Evolutionary conservation across 345 rosid genomes (phyloP).

Genomic region (Ailanthus altissimus): DNA sequence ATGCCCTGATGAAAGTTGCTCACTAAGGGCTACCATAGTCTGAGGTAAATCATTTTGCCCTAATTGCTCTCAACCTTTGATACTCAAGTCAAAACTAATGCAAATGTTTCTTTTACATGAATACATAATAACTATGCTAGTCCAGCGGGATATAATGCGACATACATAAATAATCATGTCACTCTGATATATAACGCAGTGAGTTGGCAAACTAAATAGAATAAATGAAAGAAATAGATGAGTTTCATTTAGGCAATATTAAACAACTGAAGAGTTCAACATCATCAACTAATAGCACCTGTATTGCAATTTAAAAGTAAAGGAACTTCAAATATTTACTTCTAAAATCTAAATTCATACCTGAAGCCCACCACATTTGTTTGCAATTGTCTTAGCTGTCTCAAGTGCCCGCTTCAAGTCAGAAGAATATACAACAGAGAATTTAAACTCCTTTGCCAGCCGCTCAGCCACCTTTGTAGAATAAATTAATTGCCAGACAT

Average conservation of each 20-base stretch:
- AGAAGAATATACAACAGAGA: slow-evolving; percentile 73
- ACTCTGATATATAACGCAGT: not conserved
- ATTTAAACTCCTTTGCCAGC: slow-evolving; percentile 57
- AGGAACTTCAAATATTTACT: slow-evolving; percentile 5
- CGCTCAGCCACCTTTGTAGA: slow-evolving; percentile 61
- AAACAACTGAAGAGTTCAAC: not conserved
- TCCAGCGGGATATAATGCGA: not conserved
- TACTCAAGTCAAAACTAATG: not conserved
- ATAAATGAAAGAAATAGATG: not conserved
- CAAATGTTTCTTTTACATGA: not conserved
- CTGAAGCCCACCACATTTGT: slow-evolving; percentile 60
- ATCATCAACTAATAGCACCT: not conserved
- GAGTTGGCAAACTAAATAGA: not conserved
- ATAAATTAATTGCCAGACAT: slow-evolving; percentile 4
- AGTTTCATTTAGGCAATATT: not conserved
- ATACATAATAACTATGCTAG: not conserved
- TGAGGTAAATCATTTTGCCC: not conserved
- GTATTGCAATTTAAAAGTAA: not conserved
- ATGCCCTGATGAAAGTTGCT: not conserved
- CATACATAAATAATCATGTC: not conserved
- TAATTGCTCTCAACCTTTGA: not conserved
- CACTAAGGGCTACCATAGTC: not conserved
- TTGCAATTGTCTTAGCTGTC: slow-evolving; percentile 75
- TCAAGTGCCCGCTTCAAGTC: slow-evolving; percentile 80
- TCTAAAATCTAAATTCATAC: slow-evolving; percentile 27